Evolutionary conservation across 2,329 filamentous ascomycete species (phyloP).

Genomic region (Tolypocladium inflatum): DNA sequence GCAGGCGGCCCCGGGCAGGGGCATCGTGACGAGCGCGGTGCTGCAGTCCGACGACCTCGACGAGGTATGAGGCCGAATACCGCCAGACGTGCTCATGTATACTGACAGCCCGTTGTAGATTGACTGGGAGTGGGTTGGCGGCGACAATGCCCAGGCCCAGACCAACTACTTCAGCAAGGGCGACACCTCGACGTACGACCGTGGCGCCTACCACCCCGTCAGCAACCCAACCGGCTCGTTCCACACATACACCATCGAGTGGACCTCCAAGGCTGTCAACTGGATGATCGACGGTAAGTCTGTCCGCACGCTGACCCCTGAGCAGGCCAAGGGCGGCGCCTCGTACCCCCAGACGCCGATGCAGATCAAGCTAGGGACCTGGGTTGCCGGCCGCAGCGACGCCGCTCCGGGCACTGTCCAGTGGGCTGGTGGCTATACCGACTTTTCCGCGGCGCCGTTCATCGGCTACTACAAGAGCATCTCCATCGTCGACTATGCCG

Average conservation of each 20-base stretch:
- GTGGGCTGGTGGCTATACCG: conserved; percentile 54
- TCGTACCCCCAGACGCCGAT: conserved; percentile 66
- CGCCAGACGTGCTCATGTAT: neutral
- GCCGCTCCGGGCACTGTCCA: conserved; percentile 62
- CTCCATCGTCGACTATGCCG: conserved; percentile 44
- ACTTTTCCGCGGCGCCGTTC: conserved; percentile 44
- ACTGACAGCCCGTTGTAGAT: conserved; percentile 35
- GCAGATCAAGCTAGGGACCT: conserved; percentile 60
- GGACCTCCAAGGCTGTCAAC: conserved; percentile 52
- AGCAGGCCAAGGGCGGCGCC: conserved; percentile 45
- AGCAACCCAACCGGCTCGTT: conserved; percentile 34
- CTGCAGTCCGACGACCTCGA: conserved; percentile 86
- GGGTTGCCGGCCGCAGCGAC: conserved; percentile 47
- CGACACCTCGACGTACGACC: conserved; percentile 60
- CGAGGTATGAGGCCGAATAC: conserved; percentile 10
- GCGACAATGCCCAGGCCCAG: conserved; percentile 57
- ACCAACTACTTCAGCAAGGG: conserved; percentile 80
- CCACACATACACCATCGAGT: conserved; percentile 62
- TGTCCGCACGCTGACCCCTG: conserved; percentile 52
- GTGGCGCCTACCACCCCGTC: conserved; percentile 52
- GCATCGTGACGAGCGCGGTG: conserved; percentile 84
- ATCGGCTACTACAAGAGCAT: conserved; percentile 47
- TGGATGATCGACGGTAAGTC: conserved; percentile 56
- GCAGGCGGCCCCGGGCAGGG: conserved; percentile 68
- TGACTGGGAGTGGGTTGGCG: conserved; percentile 91